Conservation (phyloP, 345 rosid species). For the Sonneratia alba region DNA sequence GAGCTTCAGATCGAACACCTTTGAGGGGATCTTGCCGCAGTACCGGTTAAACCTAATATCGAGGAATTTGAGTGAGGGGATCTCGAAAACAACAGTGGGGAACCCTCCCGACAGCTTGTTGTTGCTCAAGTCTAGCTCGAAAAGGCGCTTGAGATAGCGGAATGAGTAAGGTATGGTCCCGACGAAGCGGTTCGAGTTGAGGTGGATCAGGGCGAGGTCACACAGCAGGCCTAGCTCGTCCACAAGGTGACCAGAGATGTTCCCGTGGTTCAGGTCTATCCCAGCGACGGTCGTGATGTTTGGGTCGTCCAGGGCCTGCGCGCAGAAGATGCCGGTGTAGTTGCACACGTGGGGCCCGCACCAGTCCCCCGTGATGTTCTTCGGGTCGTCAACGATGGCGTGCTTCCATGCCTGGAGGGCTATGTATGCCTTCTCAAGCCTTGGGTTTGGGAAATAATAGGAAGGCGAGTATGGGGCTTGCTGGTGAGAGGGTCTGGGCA, state of each 20-base stretch:
- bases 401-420: constrained; percentile 79
- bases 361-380: constrained; percentile 58
- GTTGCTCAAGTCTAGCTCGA: constrained; percentile 74
- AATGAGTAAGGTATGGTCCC: constrained; percentile 52
- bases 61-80: constrained; percentile 67
- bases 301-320: constrained; percentile 54
- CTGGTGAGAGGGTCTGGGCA: constrained; percentile 20
- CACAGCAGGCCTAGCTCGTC: constrained; percentile 62
- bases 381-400: constrained; percentile 61
- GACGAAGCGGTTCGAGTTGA: constrained; percentile 61
- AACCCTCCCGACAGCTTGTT: constrained; percentile 56
- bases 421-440: constrained; percentile 51
- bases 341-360: constrained; percentile 70
- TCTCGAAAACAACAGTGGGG: constrained; percentile 43
- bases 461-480: constrained; percentile 2
- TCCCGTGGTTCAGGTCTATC: constrained; percentile 67
- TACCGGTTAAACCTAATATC: constrained; percentile 66
- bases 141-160: constrained; percentile 33
- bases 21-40: constrained; percentile 43
- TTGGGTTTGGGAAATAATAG: constrained; percentile 34
- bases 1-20: constrained; percentile 54
- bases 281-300: constrained; percentile 58
- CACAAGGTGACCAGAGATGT: constrained; percentile 55
- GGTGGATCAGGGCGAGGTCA: constrained; percentile 69
- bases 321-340: constrained; percentile 78